Evolutionary conservation across 352 stramenopile species (phyloP), one percentile per base, ranked within the genome.

Genomic region (Phytophthora pisi): DNA sequence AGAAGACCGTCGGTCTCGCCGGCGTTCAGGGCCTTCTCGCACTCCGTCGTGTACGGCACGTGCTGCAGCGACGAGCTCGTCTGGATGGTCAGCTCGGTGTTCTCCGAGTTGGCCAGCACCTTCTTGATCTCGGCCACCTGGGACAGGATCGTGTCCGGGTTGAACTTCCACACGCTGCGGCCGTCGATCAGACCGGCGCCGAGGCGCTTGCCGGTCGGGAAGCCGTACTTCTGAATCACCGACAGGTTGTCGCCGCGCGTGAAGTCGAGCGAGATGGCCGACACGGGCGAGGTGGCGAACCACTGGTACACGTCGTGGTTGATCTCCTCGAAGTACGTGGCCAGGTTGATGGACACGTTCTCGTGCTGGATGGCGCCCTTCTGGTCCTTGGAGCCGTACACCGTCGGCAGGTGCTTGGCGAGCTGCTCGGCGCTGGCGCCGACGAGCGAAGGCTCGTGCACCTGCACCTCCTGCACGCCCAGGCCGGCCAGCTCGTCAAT

Each of bases 381-480:
- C 42, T 56, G 45, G 40, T 78, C 73, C 68, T 88, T 91, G 46
- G 66, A 66, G 36, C 85, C 84, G 77, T 96, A 96, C 26, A 93
- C 87, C 6, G 78, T 83, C 5, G 63, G 51, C 57, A 93, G 59
- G 67, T 90, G 78, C 26, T 79, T 72, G 18, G 87, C 67, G 1
- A 93, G 66, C 55, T 83, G 71, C 16, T 81, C 73, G 8, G 86
- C 83, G 40, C 76, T 79, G 36, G 82, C 84, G 9, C 90, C 86
- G 13, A 97, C 92, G 20, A 98, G 82, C 61, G 86, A 91, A 9
- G 93, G 90, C 77, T 98, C 93, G 71, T 98, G 90, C 31, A 98
- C 79, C 82, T 98, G 93, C 51, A 98, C 79, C 58, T 98, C 87
- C 3, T 72, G 66, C 3, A 97, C 78, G 50, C 91, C 92, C 1